A percentile compares a stretch with the other conserved stretches of the same genome.
phyloP scores from a whole-genome alignment of 805 yeast genomes.

The Grigorovia humatica region DNA sequence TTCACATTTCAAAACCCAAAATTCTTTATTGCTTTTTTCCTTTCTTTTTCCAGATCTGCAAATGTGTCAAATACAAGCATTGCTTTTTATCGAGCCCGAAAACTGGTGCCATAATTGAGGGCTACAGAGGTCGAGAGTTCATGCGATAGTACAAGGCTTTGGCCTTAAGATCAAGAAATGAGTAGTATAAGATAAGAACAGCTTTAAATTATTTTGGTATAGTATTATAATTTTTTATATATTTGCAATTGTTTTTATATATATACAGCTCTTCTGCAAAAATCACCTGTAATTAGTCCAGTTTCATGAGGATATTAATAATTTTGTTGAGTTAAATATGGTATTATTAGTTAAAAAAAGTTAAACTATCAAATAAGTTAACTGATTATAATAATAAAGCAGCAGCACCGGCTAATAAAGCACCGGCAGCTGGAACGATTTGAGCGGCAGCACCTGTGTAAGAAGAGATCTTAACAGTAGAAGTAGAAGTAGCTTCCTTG shows the following conservation, averaged over 20 bases:
- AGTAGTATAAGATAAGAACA: no score
- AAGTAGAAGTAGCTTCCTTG: constrained; percentile 10
- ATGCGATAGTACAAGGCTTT: no score
- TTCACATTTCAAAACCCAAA: not conserved
- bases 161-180: no score
- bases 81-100: no score
- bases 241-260: no score
- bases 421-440: constrained; percentile 39
- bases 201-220: no score
- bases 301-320: not conserved
- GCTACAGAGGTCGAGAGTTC: no score
- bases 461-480: constrained; percentile 18
- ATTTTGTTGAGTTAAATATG: not conserved
- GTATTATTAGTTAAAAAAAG: not conserved
- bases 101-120: no score
- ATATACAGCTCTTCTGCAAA: not conserved
- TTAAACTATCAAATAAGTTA: not conserved
- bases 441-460: constrained; percentile 37
- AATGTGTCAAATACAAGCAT: not conserved
- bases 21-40: not conserved
- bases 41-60: not conserved
- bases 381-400: constrained; percentile 36
- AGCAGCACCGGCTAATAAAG: constrained; percentile 40
- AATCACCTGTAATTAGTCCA: not conserved
- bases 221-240: no score